A percentile compares a stretch with the other conserved stretches of the same genome.
phyloP scores from a whole-genome alignment of 306 rosid genomes.

The Senna tora region DNA sequence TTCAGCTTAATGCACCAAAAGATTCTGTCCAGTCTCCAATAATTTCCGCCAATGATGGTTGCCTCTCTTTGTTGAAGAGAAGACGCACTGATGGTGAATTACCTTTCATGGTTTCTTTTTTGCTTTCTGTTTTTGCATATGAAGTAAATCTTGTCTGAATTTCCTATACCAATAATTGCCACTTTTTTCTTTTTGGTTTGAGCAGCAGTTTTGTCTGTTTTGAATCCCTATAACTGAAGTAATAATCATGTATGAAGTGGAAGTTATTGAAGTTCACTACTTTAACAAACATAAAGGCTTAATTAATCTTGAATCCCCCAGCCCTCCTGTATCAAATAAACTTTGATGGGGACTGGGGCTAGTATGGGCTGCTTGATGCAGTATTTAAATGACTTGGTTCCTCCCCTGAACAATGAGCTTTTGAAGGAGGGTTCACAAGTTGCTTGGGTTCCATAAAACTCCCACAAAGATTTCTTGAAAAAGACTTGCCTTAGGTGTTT shows the following conservation, averaged over 20 bases:
- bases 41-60: slow-evolving; percentile 61
- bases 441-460: not conserved
- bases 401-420: no score
- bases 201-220: not conserved
- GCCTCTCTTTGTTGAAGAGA: slow-evolving; percentile 67
- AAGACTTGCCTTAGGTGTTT: not conserved
- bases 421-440: no score
- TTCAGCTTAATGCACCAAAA: slow-evolving; percentile 52
- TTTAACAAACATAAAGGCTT: not conserved
- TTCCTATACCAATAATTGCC: not conserved
- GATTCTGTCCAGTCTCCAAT: slow-evolving; percentile 55
- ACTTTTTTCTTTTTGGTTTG: not conserved
- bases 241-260: not conserved
- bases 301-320: not conserved
- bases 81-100: slow-evolving; percentile 65
- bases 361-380: no score
- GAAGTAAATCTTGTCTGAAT: not conserved
- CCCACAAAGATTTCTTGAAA: not conserved
- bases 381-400: no score
- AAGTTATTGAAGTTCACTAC: not conserved
- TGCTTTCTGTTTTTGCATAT: not conserved
- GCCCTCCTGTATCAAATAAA: not conserved
- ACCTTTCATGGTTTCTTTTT: not conserved
- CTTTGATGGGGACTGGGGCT: no score
- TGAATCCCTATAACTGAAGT: not conserved